These are phyloP conservation scores for Scheffersomyces lignosus DNA, from an alignment of 805 yeast genomes.

Conservation along the genomic window DNA sequence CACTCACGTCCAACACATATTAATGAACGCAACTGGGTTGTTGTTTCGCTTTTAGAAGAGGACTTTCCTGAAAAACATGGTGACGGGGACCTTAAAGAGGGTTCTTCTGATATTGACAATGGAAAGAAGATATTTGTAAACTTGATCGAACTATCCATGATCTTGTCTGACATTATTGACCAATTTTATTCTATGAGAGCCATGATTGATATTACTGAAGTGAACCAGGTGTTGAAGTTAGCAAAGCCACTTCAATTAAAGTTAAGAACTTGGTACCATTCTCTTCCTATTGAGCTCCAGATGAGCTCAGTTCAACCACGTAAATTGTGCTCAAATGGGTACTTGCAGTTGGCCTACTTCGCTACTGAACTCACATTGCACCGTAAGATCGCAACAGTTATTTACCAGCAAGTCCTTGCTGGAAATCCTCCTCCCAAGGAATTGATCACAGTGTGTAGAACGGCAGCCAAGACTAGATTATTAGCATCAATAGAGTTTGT, in stretches of 20 bases:
- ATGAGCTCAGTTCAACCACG: slow-evolving; percentile 61
- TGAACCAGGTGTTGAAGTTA: slow-evolving; percentile 65
- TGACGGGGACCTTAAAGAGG: slow-evolving; percentile 51
- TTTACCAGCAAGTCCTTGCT: slow-evolving; percentile 36
- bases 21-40: slow-evolving; percentile 76
- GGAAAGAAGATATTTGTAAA: slow-evolving; percentile 71
- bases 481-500: slow-evolving; percentile 81
- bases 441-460: slow-evolving; percentile 61
- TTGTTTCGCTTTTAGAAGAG: slow-evolving; percentile 62
- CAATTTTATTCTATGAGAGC: slow-evolving; percentile 73
- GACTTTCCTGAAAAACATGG: slow-evolving; percentile 78
- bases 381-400: slow-evolving; percentile 64
- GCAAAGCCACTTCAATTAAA: slow-evolving; percentile 83
- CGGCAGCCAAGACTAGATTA: slow-evolving; percentile 82
- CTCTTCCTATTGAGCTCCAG: slow-evolving; percentile 62
- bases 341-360: slow-evolving; percentile 80
- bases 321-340: slow-evolving; percentile 70
- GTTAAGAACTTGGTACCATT: slow-evolving; percentile 75
- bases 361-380: slow-evolving; percentile 88
- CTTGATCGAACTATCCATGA: slow-evolving; percentile 63
- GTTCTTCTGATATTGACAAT: slow-evolving; percentile 66
- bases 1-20: slow-evolving; percentile 86
- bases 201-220: slow-evolving; percentile 51
- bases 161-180: slow-evolving; percentile 69
- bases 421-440: slow-evolving; percentile 38